Conservation (phyloP, 2,329 filamentous ascomycete genomes). For the Pseudogymnoascus sp. region DNA sequence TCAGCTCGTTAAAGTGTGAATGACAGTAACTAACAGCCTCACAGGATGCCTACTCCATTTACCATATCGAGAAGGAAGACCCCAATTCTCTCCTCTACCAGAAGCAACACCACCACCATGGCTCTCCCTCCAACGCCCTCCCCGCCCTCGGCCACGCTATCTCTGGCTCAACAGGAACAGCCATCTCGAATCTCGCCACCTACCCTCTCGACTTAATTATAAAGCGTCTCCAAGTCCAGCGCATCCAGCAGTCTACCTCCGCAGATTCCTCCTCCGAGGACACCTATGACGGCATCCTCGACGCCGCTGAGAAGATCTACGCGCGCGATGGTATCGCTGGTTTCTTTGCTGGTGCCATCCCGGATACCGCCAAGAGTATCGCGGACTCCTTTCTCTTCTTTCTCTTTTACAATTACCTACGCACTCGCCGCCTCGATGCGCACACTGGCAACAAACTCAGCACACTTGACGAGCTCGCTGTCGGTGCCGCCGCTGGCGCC, state of each 20-base stretch:
- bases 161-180: slow-evolving; percentile 70
- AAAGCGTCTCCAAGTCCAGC: slow-evolving; percentile 74
- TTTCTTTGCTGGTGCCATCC: slow-evolving; percentile 59
- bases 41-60: slow-evolving; percentile 26
- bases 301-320: slow-evolving; percentile 65
- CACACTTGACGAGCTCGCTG: slow-evolving; percentile 61
- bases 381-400: slow-evolving; percentile 82
- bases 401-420: slow-evolving; percentile 59
- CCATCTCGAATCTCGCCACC: slow-evolving; percentile 67
- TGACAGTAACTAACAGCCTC: not conserved
- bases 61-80: slow-evolving; percentile 27
- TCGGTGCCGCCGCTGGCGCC: slow-evolving; percentile 67
- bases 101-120: slow-evolving; percentile 26
- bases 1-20: not conserved
- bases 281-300: slow-evolving; percentile 57
- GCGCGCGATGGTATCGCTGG: slow-evolving; percentile 58
- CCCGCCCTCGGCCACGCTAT: slow-evolving; percentile 74
- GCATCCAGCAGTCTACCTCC: slow-evolving; percentile 38
- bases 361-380: slow-evolving; percentile 58
- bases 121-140: slow-evolving; percentile 35
- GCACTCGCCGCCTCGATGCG: slow-evolving; percentile 27
- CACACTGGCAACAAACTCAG: slow-evolving; percentile 16
- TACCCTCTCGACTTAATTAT: slow-evolving; percentile 79
- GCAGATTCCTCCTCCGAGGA: slow-evolving; percentile 24
- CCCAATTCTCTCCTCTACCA: slow-evolving; percentile 35